These are phyloP conservation scores for Pseudozyma sp. DNA, from an alignment of 1,284 basidiomycete genomes.

Conservation along the genomic window DNA sequence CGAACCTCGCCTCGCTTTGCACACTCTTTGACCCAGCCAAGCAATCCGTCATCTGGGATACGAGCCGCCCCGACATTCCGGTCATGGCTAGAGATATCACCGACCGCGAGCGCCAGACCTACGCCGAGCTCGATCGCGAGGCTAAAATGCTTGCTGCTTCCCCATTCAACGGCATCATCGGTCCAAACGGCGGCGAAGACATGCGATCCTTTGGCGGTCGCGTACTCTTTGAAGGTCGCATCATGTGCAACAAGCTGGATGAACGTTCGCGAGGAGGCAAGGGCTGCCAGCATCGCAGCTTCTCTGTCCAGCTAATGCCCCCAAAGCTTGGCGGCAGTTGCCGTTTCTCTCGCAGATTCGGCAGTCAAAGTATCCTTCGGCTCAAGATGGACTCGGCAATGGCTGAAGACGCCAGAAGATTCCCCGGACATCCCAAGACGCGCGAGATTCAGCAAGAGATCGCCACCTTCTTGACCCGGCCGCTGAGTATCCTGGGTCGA, in stretches of 20 bases:
- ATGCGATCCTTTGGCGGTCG: conserved; percentile 33
- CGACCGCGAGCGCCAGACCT: conserved; percentile 17
- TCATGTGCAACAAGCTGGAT: conserved; percentile 11
- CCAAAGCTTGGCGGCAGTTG: conserved; percentile 39
- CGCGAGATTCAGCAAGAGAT: conserved; percentile 36
- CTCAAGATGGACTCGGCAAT: conserved; percentile 34
- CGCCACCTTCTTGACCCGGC: conserved; percentile 16
- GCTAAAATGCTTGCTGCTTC: conserved; percentile 5
- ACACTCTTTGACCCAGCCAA: conserved; percentile 16
- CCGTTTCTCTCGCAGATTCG: conserved; percentile 40
- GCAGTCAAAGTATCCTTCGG: conserved; percentile 34
- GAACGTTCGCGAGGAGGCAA: background rate
- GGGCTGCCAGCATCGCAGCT: conserved; percentile 6
- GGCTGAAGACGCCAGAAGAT: conserved; percentile 25
- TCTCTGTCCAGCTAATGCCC: conserved; percentile 26
- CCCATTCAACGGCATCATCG: conserved; percentile 26
- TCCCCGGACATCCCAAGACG: conserved; percentile 11
- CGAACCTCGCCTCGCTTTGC: conserved; percentile 15
- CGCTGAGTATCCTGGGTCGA: conserved; percentile 40
- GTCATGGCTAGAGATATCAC: conserved; percentile 22
- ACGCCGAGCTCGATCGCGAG: conserved; percentile 40
- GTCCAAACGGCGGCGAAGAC: conserved; percentile 35
- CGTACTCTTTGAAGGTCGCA: conserved; percentile 35
- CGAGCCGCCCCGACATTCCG: background rate
- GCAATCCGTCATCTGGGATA: conserved; percentile 23